These are phyloP conservation scores for Leishmania turanica DNA, from an alignment of 208 protist genomes.

Conservation along the genomic window DNA sequence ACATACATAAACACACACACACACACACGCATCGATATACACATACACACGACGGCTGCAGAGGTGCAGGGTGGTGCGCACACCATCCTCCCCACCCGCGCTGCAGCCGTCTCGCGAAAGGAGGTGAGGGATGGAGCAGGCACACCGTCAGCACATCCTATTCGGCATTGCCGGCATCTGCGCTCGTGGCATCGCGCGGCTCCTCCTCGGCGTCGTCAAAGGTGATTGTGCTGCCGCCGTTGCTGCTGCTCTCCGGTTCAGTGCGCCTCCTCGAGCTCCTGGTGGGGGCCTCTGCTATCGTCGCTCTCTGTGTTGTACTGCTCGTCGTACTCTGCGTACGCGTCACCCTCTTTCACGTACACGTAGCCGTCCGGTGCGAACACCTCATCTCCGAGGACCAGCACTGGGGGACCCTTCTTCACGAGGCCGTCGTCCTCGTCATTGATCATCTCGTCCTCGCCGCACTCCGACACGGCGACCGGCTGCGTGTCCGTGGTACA, in stretches of 20 bases:
- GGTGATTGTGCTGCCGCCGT: constrained; percentile 2
- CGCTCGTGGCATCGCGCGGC: not conserved
- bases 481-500: constrained; percentile 49
- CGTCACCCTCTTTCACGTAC: constrained; percentile 28
- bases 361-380: constrained; percentile 24
- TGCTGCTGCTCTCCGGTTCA: not conserved
- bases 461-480: constrained; percentile 43
- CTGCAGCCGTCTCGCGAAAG: not conserved
- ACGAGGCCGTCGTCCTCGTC: constrained; percentile 35
- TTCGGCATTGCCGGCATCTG: not conserved
- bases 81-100: not conserved
- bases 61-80: not conserved
- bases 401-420: constrained; percentile 39
- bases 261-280: not conserved
- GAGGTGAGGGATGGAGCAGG: not conserved
- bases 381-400: constrained; percentile 43
- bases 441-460: constrained; percentile 29
- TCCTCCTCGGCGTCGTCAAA: constrained; percentile 8
- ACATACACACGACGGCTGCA: not conserved
- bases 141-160: not conserved
- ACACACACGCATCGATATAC: not conserved
- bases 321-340: constrained; percentile 19
- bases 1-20: not conserved
- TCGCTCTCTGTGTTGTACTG: not conserved
- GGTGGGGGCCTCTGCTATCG: not conserved